Percentiles rank a stretch among this genome's conserved stretches.
These are phyloP conservation scores for Knufia fluminis DNA, from an alignment of 2,329 filamentous ascomycete species.

Conservation along the genomic window DNA sequence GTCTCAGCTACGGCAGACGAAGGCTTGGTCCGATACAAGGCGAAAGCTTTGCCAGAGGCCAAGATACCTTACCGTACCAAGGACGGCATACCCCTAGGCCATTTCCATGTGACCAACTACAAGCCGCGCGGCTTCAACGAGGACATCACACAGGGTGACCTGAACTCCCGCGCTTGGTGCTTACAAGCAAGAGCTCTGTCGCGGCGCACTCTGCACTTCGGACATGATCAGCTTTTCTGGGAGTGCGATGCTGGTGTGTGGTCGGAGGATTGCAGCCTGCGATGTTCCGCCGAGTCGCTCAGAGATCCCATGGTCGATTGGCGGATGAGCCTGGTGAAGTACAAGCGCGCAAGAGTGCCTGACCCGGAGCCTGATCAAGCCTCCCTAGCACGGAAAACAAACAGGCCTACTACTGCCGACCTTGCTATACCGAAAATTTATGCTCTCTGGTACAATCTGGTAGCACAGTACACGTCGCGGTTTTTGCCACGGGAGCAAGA, in stretches of 20 bases:
- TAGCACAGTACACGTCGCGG: constrained; percentile 6
- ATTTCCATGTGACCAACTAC: constrained; percentile 4
- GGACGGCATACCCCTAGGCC: constrained; percentile 5
- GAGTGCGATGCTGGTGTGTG: constrained; percentile 10
- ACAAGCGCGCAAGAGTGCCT: constrained; percentile 2
- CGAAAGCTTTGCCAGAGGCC: constrained; percentile 1
- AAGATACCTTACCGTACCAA: constrained; percentile 7
- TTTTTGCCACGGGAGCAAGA: constrained; percentile 6
- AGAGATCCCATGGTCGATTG: constrained; percentile 16
- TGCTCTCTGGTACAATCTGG: constrained; percentile 7
- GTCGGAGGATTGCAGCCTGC: constrained; percentile 1
- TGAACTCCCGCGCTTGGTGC: constrained; percentile 9
- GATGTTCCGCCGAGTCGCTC: constrained; percentile 16
- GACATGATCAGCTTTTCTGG: constrained; percentile 8
- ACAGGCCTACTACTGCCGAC: constrained; percentile 13
- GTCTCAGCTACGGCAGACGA: constrained; percentile 8
- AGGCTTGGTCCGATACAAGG: constrained; percentile 4
- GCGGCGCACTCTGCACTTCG: constrained; percentile 7
- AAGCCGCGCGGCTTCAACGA: constrained; percentile 6
- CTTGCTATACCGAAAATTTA: constrained; percentile 7
- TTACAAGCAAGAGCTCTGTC: constrained; percentile 7
- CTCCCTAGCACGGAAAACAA: constrained; percentile 9
- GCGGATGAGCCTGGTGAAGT: constrained; percentile 5
- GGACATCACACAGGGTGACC: constrained; percentile 6
- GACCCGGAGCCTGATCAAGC: not conserved